Conservation (phyloP, 2,329 filamentous ascomycete species). For the Pezicula radicicola region DNA sequence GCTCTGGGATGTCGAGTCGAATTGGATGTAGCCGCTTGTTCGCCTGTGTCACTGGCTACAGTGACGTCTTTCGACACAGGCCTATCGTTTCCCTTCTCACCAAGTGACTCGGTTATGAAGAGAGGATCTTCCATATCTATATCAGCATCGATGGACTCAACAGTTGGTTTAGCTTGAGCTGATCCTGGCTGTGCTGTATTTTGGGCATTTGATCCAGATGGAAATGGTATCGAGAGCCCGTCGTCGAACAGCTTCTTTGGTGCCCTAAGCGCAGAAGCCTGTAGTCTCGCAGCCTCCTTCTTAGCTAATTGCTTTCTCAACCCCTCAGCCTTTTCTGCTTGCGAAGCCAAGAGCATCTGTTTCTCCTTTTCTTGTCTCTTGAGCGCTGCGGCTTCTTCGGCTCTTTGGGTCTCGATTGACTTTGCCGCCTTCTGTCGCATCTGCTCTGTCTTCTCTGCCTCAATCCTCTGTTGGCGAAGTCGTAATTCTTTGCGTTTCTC, state of each 20-base stretch:
- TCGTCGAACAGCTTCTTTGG: conserved; percentile 5
- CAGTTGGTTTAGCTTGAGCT: too few relatives aligned
- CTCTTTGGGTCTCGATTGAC: not conserved
- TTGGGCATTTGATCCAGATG: too few relatives aligned
- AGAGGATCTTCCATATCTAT: too few relatives aligned
- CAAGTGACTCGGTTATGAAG: too few relatives aligned
- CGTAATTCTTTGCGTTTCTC: not conserved
- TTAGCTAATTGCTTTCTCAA: conserved; percentile 10
- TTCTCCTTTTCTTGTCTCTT: conserved; percentile 1
- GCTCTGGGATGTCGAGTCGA: too few relatives aligned
- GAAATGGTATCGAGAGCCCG: not conserved
- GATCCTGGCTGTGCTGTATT: too few relatives aligned
- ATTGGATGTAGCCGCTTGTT: too few relatives aligned
- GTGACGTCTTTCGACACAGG: too few relatives aligned
- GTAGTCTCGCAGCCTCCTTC: conserved; percentile 12
- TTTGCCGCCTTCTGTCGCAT: not conserved
- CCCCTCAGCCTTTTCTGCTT: conserved; percentile 4
- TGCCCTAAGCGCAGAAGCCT: conserved; percentile 10
- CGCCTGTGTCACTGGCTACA: too few relatives aligned
- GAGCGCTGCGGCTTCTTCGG: not conserved
- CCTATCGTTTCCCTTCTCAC: too few relatives aligned
- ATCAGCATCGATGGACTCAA: too few relatives aligned
- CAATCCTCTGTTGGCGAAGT: not conserved
- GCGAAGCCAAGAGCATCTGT: not conserved
- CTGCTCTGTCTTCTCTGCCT: not conserved